These are phyloP conservation scores for Kregervanrija fluxuum DNA, from an alignment of 805 yeast genomes.

Conservation along the genomic window DNA sequence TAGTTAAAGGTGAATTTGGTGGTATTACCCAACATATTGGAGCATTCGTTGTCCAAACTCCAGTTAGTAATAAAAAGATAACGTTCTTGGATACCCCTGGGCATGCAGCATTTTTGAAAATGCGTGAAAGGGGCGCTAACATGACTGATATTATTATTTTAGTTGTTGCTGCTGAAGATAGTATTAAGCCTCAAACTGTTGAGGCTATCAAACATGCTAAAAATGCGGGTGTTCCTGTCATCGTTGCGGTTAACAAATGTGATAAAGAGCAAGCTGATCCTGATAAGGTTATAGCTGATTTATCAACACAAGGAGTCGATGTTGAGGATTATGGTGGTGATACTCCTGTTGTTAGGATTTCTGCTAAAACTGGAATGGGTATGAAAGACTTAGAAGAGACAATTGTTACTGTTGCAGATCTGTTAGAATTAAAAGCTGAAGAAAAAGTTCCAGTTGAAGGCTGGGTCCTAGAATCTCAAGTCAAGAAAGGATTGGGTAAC, in stretches of 20 bases:
- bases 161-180: slow-evolving; percentile 96
- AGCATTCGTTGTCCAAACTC: slow-evolving; percentile 85
- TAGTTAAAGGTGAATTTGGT: slow-evolving; percentile 83
- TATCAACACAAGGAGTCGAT: slow-evolving; percentile 70
- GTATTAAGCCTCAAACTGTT: slow-evolving; percentile 94
- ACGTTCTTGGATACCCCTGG: slow-evolving; percentile 97
- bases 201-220: slow-evolving; percentile 94
- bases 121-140: slow-evolving; percentile 95
- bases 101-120: slow-evolving; percentile 91
- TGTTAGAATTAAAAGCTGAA: slow-evolving; percentile 69
- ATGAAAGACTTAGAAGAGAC: slow-evolving; percentile 90
- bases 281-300: slow-evolving; percentile 69
- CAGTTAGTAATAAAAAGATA: slow-evolving; percentile 62
- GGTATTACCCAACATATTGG: slow-evolving; percentile 98
- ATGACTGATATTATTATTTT: slow-evolving; percentile 87
- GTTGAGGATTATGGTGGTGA: slow-evolving; percentile 96
- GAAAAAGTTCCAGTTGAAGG: slow-evolving; percentile 64
- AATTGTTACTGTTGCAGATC: slow-evolving; percentile 74
- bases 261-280: slow-evolving; percentile 74
- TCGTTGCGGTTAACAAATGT: slow-evolving; percentile 90
- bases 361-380: slow-evolving; percentile 84
- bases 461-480: slow-evolving; percentile 80
- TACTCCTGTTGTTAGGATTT: slow-evolving; percentile 77
- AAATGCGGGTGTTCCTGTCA: slow-evolving; percentile 70
- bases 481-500: slow-evolving; percentile 75